These are phyloP conservation scores for Vaccinium vitisidaea DNA, from an alignment of 148 eudicot genomes.

Conservation along the genomic window DNA sequence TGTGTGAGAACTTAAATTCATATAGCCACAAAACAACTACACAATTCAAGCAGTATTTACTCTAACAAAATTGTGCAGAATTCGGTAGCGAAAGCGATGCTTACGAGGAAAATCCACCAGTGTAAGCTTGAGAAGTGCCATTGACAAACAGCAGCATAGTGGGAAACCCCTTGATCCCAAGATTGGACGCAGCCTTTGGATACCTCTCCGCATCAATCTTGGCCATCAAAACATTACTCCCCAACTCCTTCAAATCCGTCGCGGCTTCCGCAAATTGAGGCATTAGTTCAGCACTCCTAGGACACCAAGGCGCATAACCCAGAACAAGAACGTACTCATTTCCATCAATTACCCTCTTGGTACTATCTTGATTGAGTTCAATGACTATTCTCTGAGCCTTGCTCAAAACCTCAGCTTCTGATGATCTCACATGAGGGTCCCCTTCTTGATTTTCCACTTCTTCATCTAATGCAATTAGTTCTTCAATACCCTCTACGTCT, in stretches of 20 bases:
- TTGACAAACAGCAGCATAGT: conserved; percentile 72
- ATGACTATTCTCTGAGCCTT: conserved; percentile 71
- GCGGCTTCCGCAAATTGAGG: conserved; percentile 93
- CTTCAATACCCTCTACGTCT: conserved; percentile 56
- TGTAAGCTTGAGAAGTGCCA: conserved; percentile 70
- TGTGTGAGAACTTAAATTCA: neutral
- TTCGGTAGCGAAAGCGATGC: conserved; percentile 12
- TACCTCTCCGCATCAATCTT: conserved; percentile 76
- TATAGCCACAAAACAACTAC: neutral
- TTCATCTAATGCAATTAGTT: conserved; percentile 70
- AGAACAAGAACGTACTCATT: conserved; percentile 65
- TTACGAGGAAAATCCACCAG: conserved; percentile 85
- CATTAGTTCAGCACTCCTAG: conserved; percentile 89
- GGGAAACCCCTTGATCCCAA: conserved; percentile 81
- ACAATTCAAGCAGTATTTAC: neutral
- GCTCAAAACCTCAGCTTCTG: conserved; percentile 58
- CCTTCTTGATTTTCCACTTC: conserved; percentile 32
- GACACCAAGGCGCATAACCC: conserved; percentile 94
- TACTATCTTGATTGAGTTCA: conserved; percentile 62
- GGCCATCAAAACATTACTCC: conserved; percentile 51
- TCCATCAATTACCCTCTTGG: conserved; percentile 42
- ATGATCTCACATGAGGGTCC: conserved; percentile 24
- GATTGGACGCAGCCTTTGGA: conserved; percentile 57
- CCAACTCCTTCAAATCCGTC: conserved; percentile 47
- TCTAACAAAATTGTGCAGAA: neutral